Percentiles rank a stretch among this genome's conserved stretches.
phyloP scores from a whole-genome alignment of 345 rosid genomes.

The Lepidium africanum region DNA sequence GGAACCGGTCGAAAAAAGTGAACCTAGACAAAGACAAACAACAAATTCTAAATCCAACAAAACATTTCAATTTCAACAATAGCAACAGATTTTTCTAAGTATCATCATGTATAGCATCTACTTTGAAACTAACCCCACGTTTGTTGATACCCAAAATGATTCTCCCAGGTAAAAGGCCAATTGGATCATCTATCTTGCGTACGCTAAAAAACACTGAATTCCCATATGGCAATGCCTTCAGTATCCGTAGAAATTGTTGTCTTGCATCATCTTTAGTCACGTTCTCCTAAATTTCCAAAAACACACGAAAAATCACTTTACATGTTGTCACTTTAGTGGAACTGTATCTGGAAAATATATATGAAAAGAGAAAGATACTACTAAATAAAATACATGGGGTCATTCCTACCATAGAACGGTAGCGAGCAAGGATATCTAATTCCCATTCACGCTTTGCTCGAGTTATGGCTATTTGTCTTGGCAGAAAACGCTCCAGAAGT shows the following conservation, averaged over 20 bases:
- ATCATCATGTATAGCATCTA: not conserved
- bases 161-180: constrained; percentile 90
- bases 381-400: not conserved
- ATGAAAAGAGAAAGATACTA: not conserved
- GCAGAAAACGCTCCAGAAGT: constrained; percentile 83
- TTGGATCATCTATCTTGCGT: constrained; percentile 97
- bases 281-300: constrained; percentile 50
- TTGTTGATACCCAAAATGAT: constrained; percentile 91
- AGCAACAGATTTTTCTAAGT: not conserved
- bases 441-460: constrained; percentile 97
- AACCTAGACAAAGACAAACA: constrained; percentile 40
- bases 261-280: constrained; percentile 93
- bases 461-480: constrained; percentile 92
- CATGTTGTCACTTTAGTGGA: not conserved
- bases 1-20: constrained; percentile 99
- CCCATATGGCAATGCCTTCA: constrained; percentile 84
- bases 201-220: constrained; percentile 89
- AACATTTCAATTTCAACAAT: not conserved
- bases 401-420: constrained; percentile 64
- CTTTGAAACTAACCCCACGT: constrained; percentile 71
- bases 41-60: constrained; percentile 8
- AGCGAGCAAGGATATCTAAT: constrained; percentile 84
- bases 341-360: not conserved
- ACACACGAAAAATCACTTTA: not conserved
- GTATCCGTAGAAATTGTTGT: constrained; percentile 79